These are phyloP conservation scores for Aspergillus chevalieri DNA, from an alignment of 2,329 filamentous ascomycete species.

Conservation along the genomic window DNA sequence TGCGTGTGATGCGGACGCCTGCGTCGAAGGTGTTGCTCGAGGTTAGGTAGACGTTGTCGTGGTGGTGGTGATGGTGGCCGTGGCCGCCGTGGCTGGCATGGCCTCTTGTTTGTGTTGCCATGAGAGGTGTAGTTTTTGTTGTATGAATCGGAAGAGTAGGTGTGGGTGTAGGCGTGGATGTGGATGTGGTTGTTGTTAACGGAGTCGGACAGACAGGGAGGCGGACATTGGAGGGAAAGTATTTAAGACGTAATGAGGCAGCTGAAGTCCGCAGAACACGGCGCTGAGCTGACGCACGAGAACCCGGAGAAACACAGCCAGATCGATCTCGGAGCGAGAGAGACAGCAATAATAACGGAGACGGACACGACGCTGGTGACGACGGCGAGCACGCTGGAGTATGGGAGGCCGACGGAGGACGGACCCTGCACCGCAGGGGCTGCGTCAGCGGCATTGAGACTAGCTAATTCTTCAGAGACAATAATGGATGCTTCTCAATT, in stretches of 20 bases:
- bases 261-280: slow-evolving; percentile 19
- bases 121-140: slow-evolving; percentile 25
- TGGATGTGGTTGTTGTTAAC: slow-evolving; percentile 7
- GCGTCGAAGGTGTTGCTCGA: slow-evolving; percentile 84
- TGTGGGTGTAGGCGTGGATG: not conserved
- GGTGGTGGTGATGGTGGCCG: slow-evolving; percentile 63
- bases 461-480: not conserved
- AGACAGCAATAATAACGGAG: slow-evolving; percentile 4
- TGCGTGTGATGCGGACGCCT: slow-evolving; percentile 84
- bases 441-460: slow-evolving; percentile 31
- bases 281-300: slow-evolving; percentile 12
- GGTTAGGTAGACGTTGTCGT: slow-evolving; percentile 77
- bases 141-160: not conserved
- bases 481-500: not conserved
- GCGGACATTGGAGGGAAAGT: slow-evolving; percentile 11
- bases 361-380: slow-evolving; percentile 52
- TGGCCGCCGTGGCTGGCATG: slow-evolving; percentile 47
- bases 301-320: slow-evolving; percentile 8
- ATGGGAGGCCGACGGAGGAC: slow-evolving; percentile 15
- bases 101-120: slow-evolving; percentile 43
- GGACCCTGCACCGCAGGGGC: slow-evolving; percentile 34
- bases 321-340: slow-evolving; percentile 1
- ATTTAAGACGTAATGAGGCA: slow-evolving; percentile 9
- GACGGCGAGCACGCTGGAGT: slow-evolving; percentile 22
- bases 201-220: slow-evolving; percentile 10